These are phyloP conservation scores for Xylaria sp. DNA, from an alignment of 2,329 filamentous ascomycete species.

Conservation along the genomic window DNA sequence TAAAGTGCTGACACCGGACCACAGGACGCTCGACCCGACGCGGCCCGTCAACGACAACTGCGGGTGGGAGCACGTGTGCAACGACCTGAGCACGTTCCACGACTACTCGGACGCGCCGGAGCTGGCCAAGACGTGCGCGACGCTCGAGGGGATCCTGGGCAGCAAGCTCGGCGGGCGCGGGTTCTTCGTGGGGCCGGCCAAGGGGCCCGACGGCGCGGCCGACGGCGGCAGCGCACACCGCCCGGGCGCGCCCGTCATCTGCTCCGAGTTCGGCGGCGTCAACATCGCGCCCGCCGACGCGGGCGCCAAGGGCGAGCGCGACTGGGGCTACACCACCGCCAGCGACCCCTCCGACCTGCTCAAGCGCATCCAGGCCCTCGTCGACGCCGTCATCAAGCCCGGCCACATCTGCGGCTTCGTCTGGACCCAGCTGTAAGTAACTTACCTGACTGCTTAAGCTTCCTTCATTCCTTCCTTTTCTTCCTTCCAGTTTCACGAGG, in stretches of 20 bases:
- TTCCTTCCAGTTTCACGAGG: too few relatives aligned
- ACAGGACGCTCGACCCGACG: slow-evolving; percentile 59
- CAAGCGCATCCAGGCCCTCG: slow-evolving; percentile 58
- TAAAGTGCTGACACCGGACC: neutral
- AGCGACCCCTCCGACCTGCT: slow-evolving; percentile 62
- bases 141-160: slow-evolving; percentile 56
- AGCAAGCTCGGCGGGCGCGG: slow-evolving; percentile 52
- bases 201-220: slow-evolving; percentile 22
- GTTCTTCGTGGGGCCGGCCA: slow-evolving; percentile 56
- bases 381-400: slow-evolving; percentile 58
- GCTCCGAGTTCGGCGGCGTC: slow-evolving; percentile 69
- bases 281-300: slow-evolving; percentile 60
- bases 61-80: slow-evolving; percentile 69
- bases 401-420: slow-evolving; percentile 65
- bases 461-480: neutral
- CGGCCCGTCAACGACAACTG: slow-evolving; percentile 72
- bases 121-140: slow-evolving; percentile 57
- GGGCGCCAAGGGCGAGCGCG: slow-evolving; percentile 45
- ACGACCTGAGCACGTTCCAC: slow-evolving; percentile 69
- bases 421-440: slow-evolving; percentile 64
- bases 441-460: too few relatives aligned
- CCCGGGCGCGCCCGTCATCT: slow-evolving; percentile 62
- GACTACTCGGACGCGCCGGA: slow-evolving; percentile 64
- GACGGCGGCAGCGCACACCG: slow-evolving; percentile 55
- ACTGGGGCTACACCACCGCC: slow-evolving; percentile 72